Conservation (phyloP, 306 rosid species). For the Prunus mume region DNA sequence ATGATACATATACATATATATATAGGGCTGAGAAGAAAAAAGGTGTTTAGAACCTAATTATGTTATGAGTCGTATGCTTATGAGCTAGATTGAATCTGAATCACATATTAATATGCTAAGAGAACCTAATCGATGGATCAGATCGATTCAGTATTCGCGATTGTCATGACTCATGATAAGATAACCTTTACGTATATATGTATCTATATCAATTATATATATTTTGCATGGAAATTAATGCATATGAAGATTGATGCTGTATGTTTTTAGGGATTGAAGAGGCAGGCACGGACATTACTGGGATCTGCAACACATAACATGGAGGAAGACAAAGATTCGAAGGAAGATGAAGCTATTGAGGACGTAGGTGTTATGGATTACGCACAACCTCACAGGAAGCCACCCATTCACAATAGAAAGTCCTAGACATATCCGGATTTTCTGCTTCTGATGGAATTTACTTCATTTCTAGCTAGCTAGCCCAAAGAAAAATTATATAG, state of each 20-base stretch:
- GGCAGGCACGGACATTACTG: conserved; percentile 16
- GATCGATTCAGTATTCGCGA: background rate
- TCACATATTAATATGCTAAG: background rate
- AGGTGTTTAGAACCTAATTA: too few species aligned
- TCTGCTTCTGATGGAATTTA: background rate
- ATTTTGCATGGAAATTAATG: background rate
- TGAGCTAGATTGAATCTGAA: background rate
- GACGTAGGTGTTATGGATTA: conserved; percentile 66
- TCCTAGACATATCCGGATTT: conserved; percentile 29
- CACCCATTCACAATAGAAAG: conserved; percentile 84
- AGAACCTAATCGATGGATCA: background rate
- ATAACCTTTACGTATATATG: background rate
- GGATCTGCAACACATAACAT: conserved; percentile 25
- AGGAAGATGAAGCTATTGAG: conserved; percentile 35
- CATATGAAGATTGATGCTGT: background rate
- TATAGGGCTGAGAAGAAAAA: background rate
- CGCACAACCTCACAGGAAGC: conserved; percentile 72
- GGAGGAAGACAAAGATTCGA: conserved; percentile 37
- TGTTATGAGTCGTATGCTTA: too few species aligned
- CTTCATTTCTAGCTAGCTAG: background rate
- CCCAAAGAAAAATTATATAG: background rate
- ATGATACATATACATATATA: background rate
- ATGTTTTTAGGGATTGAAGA: conserved; percentile 27
- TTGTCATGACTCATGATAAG: too few species aligned
- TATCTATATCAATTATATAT: background rate